Percentiles rank a stretch among this genome's conserved stretches.
phyloP scores from a whole-genome alignment of 164 flowering plant species.

The Annona squamosa region DNA sequence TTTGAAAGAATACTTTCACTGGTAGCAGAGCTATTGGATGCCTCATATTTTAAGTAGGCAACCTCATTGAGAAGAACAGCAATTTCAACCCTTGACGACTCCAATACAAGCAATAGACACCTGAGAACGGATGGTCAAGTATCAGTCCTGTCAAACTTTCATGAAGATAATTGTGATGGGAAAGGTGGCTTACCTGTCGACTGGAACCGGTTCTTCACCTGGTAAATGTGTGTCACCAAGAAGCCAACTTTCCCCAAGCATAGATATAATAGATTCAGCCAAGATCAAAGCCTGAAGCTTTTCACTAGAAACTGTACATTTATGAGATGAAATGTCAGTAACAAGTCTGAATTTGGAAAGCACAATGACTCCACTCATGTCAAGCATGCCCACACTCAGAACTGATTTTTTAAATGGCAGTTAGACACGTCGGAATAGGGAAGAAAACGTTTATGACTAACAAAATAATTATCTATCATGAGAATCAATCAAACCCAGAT shows the following conservation, averaged over 20 bases:
- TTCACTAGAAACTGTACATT: slow-evolving; percentile 55
- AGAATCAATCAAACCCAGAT: no score
- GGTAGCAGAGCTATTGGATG: slow-evolving; percentile 39
- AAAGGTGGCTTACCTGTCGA: slow-evolving; percentile 47
- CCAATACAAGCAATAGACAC: slow-evolving; percentile 79
- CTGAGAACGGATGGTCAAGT: slow-evolving; percentile 29
- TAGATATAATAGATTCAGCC: slow-evolving; percentile 62
- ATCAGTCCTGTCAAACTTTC: background rate
- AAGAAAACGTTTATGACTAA: no score
- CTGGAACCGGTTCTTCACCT: slow-evolving; percentile 43
- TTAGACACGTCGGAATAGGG: no score
- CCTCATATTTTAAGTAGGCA: slow-evolving; percentile 78
- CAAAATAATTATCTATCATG: no score
- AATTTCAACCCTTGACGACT: slow-evolving; percentile 83
- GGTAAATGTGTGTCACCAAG: slow-evolving; percentile 41
- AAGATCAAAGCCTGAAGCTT: slow-evolving; percentile 74
- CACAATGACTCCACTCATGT: no score
- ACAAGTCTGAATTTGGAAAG: background rate
- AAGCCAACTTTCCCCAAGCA: slow-evolving; percentile 73
- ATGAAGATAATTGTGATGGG: background rate
- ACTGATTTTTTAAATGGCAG: no score
- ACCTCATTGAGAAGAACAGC: slow-evolving; percentile 85
- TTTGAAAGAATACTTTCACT: slow-evolving; percentile 38
- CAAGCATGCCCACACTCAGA: no score
- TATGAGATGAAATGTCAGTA: slow-evolving; percentile 3